Evolutionary conservation across 805 yeast species (phyloP), one percentile per base, ranked within the genome.

Genomic region (Pichia manshurica): DNA sequence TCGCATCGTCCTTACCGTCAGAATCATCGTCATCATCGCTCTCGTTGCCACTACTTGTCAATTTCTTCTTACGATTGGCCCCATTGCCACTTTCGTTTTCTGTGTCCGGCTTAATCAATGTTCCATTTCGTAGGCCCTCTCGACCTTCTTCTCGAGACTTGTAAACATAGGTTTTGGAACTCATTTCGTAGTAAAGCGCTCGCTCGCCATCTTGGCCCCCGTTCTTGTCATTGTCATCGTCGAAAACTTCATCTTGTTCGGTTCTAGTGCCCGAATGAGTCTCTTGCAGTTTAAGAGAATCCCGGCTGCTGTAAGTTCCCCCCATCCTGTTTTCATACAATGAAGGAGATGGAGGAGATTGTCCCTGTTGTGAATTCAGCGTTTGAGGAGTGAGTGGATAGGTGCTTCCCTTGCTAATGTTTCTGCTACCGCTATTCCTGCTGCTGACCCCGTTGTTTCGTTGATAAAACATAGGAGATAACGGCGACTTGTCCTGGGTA

Each of bases 301-400:
- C n/a, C n/a, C n/a, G n/a, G n/a, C n/a, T n/a, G n/a, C n/a, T n/a
- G n/a, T 31, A 20, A 8, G 19, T 12, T n/a, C 21, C 21, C n/a
- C 33, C 23, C 10, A 10, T 22, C 15, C 10, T 20, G 3, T 33
- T 23, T 6, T 42, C 28, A 8, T 15, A 21, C 12, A 13, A 3
- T 21, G 22, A 19, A 5, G 32, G 17, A 15, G 39, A 2, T 13
- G 35, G 19, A 12, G 46, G 25, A 12, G 39, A 43, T 25, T 34
- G 40, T 6, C 25, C 17, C 19, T 8, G 9, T 20, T 37, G 35
- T 22, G 42, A 29, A 36, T 8, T 9, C 4, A 41, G 8, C 4
- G 43, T 31, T 32, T 39, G 47, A 23, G 47, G 47, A 13, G 47
- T 45, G 3, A 32, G 15, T 19, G 47, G 47, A 39, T 45, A 45